A percentile compares a stretch with the other conserved stretches of the same genome.
Evolutionary conservation across 345 rosid genomes (phyloP).

Genomic region (Kandelia obovata): DNA sequence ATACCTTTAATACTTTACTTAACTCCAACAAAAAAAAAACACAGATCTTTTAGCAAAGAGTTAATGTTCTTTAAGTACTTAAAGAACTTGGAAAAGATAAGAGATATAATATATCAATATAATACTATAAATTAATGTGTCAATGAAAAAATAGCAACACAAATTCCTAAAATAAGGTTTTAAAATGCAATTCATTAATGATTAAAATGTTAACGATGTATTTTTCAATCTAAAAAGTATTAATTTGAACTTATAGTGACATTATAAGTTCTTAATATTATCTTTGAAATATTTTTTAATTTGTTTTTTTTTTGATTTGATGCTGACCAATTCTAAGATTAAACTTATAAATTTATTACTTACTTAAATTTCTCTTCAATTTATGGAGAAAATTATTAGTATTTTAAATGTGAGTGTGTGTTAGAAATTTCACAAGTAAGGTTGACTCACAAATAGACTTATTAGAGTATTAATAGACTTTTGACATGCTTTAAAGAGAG

Average conservation of each 20-base stretch:
- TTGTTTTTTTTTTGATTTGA: no score
- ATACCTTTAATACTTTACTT: not conserved
- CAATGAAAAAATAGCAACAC: not conserved
- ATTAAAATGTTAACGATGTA: not conserved
- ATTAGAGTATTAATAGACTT: no score
- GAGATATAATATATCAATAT: not conserved
- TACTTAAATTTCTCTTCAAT: no score
- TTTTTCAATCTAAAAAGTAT: not conserved
- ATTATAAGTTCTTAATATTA: not conserved
- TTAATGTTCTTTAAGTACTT: not conserved
- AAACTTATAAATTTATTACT: no score
- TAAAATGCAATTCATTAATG: not conserved
- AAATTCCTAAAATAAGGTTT: not conserved
- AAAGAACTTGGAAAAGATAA: not conserved
- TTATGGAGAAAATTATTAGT: no score
- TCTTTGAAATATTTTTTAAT: no score
- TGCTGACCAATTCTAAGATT: no score
- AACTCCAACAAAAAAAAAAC: not conserved
- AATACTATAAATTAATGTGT: not conserved
- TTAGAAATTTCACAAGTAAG: no score
- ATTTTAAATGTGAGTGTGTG: no score
- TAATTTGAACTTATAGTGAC: not conserved
- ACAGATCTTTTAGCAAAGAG: not conserved
- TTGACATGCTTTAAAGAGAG: no score
- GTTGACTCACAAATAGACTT: no score